Evolutionary conservation across 805 yeast genomes (phyloP).

Genomic region (Priceomyces medius): DNA sequence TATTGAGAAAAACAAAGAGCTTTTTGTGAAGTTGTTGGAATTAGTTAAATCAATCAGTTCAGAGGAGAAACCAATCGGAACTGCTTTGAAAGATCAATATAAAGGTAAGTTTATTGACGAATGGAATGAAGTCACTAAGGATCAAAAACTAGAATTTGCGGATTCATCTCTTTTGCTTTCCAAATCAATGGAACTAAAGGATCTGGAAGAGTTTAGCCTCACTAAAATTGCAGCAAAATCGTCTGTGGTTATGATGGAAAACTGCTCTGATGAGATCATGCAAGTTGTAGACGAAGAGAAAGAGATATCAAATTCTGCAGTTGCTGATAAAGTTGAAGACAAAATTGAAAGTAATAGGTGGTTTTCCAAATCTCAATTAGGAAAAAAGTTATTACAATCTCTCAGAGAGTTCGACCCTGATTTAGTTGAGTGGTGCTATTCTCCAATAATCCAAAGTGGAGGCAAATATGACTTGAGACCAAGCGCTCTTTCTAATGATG

Average conservation of each 20-base stretch:
- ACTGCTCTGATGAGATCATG: constrained; percentile 85
- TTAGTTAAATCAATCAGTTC: constrained; percentile 43
- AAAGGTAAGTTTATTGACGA: constrained; percentile 83
- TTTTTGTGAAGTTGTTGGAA: constrained; percentile 58
- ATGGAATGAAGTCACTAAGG: constrained; percentile 54
- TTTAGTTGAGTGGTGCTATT: constrained; percentile 87
- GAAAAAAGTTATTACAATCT: constrained; percentile 53
- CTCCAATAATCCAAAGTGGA: constrained; percentile 89
- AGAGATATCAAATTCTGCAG: constrained; percentile 66
- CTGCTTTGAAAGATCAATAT: constrained; percentile 71
- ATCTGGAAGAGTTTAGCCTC: constrained; percentile 67
- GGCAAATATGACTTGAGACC: constrained; percentile 81
- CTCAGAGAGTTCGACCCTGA: constrained; percentile 65
- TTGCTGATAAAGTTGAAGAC: constrained; percentile 75
- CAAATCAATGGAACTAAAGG: constrained; percentile 67
- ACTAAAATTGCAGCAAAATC: constrained; percentile 73
- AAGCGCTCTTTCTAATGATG: constrained; percentile 72
- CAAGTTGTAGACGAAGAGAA: constrained; percentile 82
- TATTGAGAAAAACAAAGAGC: constrained; percentile 64
- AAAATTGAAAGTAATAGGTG: constrained; percentile 75
- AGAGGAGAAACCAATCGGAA: constrained; percentile 51
- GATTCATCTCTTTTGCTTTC: constrained; percentile 53
- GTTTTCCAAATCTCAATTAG: constrained; percentile 51
- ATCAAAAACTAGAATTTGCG: constrained; percentile 40
- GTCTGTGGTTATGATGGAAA: constrained; percentile 74